Base-by-base conservation (phyloP, 768 basidiomycete species). In the Tulasnella sp. region DNA sequence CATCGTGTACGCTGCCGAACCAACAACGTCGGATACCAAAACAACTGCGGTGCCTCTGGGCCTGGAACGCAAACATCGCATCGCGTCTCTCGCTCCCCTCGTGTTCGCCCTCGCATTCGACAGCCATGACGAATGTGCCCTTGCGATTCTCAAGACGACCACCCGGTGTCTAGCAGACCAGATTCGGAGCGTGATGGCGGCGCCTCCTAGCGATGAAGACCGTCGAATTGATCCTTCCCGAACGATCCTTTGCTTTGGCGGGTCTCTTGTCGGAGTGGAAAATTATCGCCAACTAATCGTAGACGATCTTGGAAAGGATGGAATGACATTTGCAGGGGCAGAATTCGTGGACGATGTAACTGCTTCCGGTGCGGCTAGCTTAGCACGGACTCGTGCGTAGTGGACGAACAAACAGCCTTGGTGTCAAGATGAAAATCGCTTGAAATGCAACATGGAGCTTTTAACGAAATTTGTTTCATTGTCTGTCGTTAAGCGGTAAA, bases 101-200 rank as follows among this genome's bases (percentile, higher is more conserved):
- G 92, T 94, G n/a, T 95, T 95, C 82, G 84, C 87, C 2, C 89
- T 92, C 0, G 93, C 92, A 6, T 93, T 94, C 83, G 87, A 89
- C 26, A 10, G 23, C 11, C 32, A 46, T 57, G 87, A 92, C 70
- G 85, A 88, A 51, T 86, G 93, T 40, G 93, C 93, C 0, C 80
- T 91, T 70, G 85, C 85, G 39, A 88, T 94, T 39, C 83, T 94
- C 15, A 83, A 84, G 20, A 86, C 82, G 0, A 88, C 88, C 72
- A 88, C 92, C 2, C 82, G 84, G 7, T 84, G 83, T 61, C 88
- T 94, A 70, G 92, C 89, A 0, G 85, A 87, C 32, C 87, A 92
- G 82, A 88, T 93, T 46, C 85, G 87, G 0, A 83, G 88, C 61
- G 84, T 92, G 35, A 84, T 91, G 51, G 35, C 70, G 16, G 29